A percentile compares a stretch with the other conserved stretches of the same genome.
These are phyloP conservation scores for Hanseniaspora nectarophila DNA, from an alignment of 805 yeast species.

Conservation along the genomic window DNA sequence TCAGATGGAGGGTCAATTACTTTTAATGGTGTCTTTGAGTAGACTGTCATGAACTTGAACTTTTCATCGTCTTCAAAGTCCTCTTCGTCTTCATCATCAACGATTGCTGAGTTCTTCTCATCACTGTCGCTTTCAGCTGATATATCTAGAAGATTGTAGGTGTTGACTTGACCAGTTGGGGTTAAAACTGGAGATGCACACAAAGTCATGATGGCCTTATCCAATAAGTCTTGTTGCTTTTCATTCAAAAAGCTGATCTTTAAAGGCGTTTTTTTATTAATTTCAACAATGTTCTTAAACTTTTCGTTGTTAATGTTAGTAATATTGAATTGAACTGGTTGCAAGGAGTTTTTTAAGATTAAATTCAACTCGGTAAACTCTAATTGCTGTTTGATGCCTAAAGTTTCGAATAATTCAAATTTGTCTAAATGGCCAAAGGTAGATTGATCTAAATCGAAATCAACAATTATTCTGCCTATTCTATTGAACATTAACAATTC, in stretches of 20 bases:
- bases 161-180: not conserved
- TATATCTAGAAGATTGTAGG: not conserved
- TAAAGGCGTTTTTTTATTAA: slow-evolving; percentile 1
- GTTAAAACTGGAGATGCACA: slow-evolving; percentile 4
- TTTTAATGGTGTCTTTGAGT: not conserved
- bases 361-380: slow-evolving; percentile 11
- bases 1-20: slow-evolving; percentile 29
- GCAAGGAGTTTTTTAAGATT: not conserved
- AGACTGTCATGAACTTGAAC: not conserved
- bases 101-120: not conserved
- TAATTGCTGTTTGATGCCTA: slow-evolving; percentile 1
- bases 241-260: not conserved
- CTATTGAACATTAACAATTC: slow-evolving; percentile 54
- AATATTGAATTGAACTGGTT: not conserved
- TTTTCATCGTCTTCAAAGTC: not conserved
- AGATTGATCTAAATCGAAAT: slow-evolving; percentile 29
- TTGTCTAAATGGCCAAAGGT: slow-evolving; percentile 34
- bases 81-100: slow-evolving; percentile 7
- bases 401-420: slow-evolving; percentile 1
- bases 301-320: not conserved
- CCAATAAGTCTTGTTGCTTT: slow-evolving; percentile 5
- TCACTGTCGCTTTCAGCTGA: not conserved
- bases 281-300: slow-evolving; percentile 1
- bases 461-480: slow-evolving; percentile 59
- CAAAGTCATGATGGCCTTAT: slow-evolving; percentile 4